Evolutionary conservation across 2,329 filamentous ascomycete genomes (phyloP).

Genomic region (Aspergillus phoenicis): DNA sequence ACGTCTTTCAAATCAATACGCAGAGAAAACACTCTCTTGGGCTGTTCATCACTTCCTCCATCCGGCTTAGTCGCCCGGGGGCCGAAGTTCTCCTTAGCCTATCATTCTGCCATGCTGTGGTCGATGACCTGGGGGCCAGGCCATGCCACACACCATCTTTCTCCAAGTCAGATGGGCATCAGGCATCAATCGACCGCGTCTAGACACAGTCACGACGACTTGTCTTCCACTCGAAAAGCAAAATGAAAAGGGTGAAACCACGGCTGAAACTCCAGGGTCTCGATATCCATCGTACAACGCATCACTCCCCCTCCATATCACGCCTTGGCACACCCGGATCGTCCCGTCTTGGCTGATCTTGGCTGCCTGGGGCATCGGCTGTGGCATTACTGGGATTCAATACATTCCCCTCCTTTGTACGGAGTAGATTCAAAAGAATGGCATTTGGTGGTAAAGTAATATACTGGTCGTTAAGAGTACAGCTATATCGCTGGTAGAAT

Average conservation of each 20-base stretch:
- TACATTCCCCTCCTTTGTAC: no score
- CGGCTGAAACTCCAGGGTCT: not conserved
- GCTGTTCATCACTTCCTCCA: not conserved
- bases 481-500: not conserved
- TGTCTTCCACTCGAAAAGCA: not conserved
- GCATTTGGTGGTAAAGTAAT: not conserved
- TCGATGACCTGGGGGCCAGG: not conserved
- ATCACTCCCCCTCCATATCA: not conserved
- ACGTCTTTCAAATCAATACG: no score
- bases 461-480: not conserved
- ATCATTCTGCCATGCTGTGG: not conserved
- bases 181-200: not conserved
- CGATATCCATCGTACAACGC: not conserved
- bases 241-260: not conserved
- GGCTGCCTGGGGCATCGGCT: not conserved
- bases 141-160: no score
- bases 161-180: not conserved
- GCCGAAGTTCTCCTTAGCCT: not conserved
- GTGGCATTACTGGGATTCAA: not conserved
- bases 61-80: not conserved
- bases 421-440: not conserved
- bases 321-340: conserved; percentile 15
- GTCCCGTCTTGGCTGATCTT: conserved; percentile 29
- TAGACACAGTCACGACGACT: not conserved
- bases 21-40: no score